phyloP scores from a whole-genome alignment of 108 stramenopile genomes.

The Epipyxis sp. region DNA sequence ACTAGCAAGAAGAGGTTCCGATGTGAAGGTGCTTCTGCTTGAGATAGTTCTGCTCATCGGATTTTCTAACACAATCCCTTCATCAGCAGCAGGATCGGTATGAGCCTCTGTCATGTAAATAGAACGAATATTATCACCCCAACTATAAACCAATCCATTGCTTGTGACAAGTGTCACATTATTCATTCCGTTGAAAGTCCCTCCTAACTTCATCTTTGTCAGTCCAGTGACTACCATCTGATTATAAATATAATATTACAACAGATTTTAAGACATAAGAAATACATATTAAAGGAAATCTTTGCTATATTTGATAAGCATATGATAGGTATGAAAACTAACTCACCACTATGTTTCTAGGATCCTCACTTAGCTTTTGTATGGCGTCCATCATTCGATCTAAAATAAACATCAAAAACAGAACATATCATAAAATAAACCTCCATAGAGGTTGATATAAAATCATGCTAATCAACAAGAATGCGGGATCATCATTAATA shows the following conservation, averaged over 20 bases:
- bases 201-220: slow-evolving; percentile 9
- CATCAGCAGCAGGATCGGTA: too few relatives aligned
- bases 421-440: slow-evolving; percentile 13
- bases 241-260: too few relatives aligned
- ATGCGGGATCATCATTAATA: neutral
- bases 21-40: too few relatives aligned
- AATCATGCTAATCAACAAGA: slow-evolving; percentile 21
- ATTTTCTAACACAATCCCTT: too few relatives aligned
- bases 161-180: slow-evolving; percentile 21
- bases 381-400: slow-evolving; percentile 58
- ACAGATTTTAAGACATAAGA: too few relatives aligned
- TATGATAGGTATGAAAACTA: too few relatives aligned
- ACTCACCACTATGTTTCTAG: neutral
- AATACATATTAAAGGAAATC: too few relatives aligned
- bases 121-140: neutral
- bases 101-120: neutral
- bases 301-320: too few relatives aligned
- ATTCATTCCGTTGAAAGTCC: neutral
- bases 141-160: slow-evolving; percentile 20
- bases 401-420: slow-evolving; percentile 87
- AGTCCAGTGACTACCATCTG: slow-evolving; percentile 29
- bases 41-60: too few relatives aligned
- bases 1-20: too few relatives aligned
- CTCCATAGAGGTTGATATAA: neutral
- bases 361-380: slow-evolving; percentile 5